These are phyloP conservation scores for Lachnellula cervina DNA, from an alignment of 2,329 filamentous ascomycete genomes.

Conservation along the genomic window DNA sequence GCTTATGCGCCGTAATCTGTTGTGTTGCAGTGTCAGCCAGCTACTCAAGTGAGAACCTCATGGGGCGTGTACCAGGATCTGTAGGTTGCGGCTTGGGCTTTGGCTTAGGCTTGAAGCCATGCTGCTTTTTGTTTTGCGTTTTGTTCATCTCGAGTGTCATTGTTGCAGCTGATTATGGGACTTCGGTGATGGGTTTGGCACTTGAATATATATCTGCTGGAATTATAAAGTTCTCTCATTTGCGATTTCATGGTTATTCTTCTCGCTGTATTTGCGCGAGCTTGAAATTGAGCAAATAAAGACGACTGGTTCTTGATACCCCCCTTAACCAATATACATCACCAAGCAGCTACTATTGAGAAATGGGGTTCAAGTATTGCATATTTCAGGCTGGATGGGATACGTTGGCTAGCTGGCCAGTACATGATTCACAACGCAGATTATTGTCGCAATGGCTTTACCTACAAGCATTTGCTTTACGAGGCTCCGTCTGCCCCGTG, in stretches of 20 bases:
- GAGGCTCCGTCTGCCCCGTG: neutral
- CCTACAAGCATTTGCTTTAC: neutral
- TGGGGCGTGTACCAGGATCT: neutral
- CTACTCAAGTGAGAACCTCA: neutral
- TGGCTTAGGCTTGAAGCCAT: neutral
- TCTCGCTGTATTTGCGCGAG: neutral
- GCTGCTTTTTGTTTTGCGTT: neutral
- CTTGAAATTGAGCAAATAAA: neutral
- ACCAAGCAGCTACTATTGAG: neutral
- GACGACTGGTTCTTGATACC: too few species aligned
- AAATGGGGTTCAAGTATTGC: too few species aligned
- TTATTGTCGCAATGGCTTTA: too few species aligned
- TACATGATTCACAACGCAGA: too few species aligned
- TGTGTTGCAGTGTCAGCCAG: neutral
- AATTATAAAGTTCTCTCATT: neutral
- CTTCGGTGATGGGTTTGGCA: neutral
- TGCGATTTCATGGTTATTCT: neutral
- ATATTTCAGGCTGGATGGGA: too few species aligned
- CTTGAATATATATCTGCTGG: neutral
- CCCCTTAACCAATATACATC: too few species aligned
- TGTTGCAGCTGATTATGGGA: neutral
- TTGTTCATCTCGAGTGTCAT: neutral
- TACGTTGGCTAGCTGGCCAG: too few species aligned
- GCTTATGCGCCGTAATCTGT: neutral
- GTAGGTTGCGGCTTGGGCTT: neutral